Conservation (phyloP, 495 filamentous ascomycete genomes). For the Rostrohypoxylon terebratum region DNA sequence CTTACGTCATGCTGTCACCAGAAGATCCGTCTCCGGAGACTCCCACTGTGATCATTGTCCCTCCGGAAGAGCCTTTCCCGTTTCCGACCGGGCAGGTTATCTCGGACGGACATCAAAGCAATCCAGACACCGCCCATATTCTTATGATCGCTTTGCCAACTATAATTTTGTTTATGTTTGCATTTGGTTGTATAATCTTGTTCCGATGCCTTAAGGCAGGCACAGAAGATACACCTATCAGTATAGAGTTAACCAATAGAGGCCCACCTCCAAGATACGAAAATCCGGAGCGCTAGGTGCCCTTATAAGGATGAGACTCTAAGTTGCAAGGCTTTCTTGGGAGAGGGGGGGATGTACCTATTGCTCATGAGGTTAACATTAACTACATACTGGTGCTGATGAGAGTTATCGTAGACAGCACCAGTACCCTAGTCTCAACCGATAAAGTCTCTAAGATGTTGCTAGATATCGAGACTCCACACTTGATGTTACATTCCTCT, state of each 20-base stretch:
- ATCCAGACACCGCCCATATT: slow-evolving; percentile 5
- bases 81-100: background rate
- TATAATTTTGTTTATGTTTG: background rate
- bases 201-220: background rate
- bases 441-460: slow-evolving; percentile 9
- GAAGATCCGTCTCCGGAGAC: background rate
- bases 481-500: slow-evolving; percentile 36
- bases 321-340: too few relatives aligned
- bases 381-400: too few relatives aligned
- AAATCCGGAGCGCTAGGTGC: background rate
- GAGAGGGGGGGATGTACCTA: too few relatives aligned
- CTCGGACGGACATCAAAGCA: background rate
- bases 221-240: background rate
- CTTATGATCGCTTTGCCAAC: slow-evolving; percentile 25
- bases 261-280: slow-evolving; percentile 11
- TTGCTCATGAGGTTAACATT: too few relatives aligned
- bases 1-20: background rate
- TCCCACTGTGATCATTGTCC: background rate
- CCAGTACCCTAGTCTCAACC: background rate
- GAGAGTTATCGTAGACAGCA: too few relatives aligned
- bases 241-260: background rate
- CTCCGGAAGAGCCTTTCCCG: background rate
- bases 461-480: slow-evolving; percentile 27
- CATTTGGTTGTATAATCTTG: background rate
- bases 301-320: too few relatives aligned